A percentile compares a stretch with the other conserved stretches of the same genome.
These are phyloP conservation scores for Cyberlindnera americana DNA, from an alignment of 805 yeast species.

Conservation along the genomic window DNA sequence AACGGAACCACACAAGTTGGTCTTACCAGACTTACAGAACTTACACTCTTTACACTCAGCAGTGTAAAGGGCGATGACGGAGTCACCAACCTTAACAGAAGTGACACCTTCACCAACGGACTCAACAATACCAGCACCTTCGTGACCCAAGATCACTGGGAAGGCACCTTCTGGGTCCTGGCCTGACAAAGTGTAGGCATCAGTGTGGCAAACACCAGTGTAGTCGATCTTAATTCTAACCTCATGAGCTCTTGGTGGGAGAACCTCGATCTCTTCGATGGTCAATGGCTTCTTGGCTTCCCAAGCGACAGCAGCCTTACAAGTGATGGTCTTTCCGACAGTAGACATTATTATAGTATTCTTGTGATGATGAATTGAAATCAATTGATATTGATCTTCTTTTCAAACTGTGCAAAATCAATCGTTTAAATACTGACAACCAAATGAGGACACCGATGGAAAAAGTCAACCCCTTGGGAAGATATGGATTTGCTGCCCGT, in stretches of 20 bases:
- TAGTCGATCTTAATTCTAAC: constrained; percentile 84
- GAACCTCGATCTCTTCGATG: constrained; percentile 85
- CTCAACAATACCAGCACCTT: constrained; percentile 97
- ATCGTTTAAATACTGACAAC: constrained; percentile 3
- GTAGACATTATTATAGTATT: constrained; percentile 14
- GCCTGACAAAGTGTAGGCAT: constrained; percentile 94
- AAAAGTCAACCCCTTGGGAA: not conserved
- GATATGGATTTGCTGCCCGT: constrained; percentile 3
- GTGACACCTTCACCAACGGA: constrained; percentile 93
- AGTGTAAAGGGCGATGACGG: constrained; percentile 90
- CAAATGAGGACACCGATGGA: not conserved
- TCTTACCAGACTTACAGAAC: constrained; percentile 91
- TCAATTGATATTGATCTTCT: too few species aligned
- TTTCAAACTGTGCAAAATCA: too few species aligned
- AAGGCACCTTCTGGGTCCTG: constrained; percentile 94
- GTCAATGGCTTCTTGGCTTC: constrained; percentile 81
- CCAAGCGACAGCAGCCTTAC: constrained; percentile 98
- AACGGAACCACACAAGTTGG: constrained; percentile 92
- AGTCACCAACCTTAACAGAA: constrained; percentile 87
- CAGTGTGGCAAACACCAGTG: constrained; percentile 98
- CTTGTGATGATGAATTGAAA: not conserved
- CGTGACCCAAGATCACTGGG: constrained; percentile 94
- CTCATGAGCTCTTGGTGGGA: constrained; percentile 95
- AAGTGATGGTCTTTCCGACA: constrained; percentile 52
- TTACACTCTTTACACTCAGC: constrained; percentile 96